Evolutionary conservation across 805 yeast genomes (phyloP).

Genomic region (Scheffersomyces ergatensis): DNA sequence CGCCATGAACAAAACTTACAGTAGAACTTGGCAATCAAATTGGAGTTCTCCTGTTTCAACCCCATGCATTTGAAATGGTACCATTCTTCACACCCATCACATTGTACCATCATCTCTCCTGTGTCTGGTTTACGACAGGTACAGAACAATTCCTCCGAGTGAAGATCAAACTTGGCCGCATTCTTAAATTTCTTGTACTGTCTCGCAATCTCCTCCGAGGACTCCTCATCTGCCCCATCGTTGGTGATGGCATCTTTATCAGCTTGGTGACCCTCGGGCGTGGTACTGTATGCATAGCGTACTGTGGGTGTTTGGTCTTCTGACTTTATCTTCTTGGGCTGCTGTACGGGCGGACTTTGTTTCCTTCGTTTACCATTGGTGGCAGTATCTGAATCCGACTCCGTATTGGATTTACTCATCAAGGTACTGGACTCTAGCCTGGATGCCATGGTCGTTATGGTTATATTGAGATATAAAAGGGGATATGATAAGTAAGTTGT

Average conservation of each 20-base stretch:
- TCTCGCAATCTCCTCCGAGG: constrained; percentile 29
- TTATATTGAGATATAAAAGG: too few species aligned
- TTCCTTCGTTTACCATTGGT: not conserved
- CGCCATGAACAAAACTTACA: constrained; percentile 71
- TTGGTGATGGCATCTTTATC: not conserved
- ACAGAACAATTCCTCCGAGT: constrained; percentile 70
- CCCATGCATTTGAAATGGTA: constrained; percentile 80
- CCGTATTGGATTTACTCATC: not conserved
- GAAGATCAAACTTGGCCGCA: constrained; percentile 41
- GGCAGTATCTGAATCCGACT: not conserved
- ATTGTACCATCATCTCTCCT: constrained; percentile 80
- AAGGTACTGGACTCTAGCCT: not conserved
- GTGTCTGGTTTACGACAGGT: constrained; percentile 81
- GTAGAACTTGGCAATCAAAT: constrained; percentile 60
- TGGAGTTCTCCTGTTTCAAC: constrained; percentile 47
- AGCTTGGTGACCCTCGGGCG: not conserved
- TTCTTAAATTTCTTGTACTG: constrained; percentile 34
- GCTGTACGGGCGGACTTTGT: not conserved
- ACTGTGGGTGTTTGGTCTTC: not conserved
- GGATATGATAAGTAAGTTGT: too few species aligned
- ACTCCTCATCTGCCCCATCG: constrained; percentile 18
- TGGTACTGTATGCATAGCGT: not conserved
- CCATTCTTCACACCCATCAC: constrained; percentile 97
- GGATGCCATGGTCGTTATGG: too few species aligned
- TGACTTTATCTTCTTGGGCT: not conserved